phyloP scores from a whole-genome alignment of 148 eudicot species.

The Fagopyrum esculentum region DNA sequence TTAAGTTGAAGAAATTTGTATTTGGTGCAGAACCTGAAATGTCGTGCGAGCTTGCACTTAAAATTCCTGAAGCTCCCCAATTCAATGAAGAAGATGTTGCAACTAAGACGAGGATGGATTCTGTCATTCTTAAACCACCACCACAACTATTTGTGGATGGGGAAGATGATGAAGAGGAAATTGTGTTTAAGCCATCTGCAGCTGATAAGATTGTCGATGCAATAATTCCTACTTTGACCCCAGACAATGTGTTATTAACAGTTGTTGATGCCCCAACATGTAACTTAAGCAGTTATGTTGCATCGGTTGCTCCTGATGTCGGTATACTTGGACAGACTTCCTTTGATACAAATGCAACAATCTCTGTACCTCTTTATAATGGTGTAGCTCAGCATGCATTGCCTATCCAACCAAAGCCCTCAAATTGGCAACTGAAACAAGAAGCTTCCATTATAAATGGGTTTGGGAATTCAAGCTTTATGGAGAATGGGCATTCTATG shows the following conservation, averaged over 20 bases:
- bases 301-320: slow-evolving; percentile 20
- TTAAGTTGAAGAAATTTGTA: slow-evolving; percentile 45
- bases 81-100: slow-evolving; percentile 17
- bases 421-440: slow-evolving; percentile 44
- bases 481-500: slow-evolving; percentile 38
- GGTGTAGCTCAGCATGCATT: slow-evolving; percentile 27
- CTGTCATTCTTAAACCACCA: slow-evolving; percentile 21
- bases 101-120: slow-evolving; percentile 16
- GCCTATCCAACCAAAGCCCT: slow-evolving; percentile 29
- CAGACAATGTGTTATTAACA: slow-evolving; percentile 29
- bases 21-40: slow-evolving; percentile 47
- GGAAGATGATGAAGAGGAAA: slow-evolving; percentile 94
- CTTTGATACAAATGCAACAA: slow-evolving; percentile 20
- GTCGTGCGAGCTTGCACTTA: slow-evolving; percentile 28
- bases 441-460: slow-evolving; percentile 41
- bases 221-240: slow-evolving; percentile 23
- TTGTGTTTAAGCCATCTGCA: slow-evolving; percentile 76
- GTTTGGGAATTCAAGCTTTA: slow-evolving; percentile 38
- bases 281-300: slow-evolving; percentile 25
- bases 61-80: slow-evolving; percentile 21
- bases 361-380: slow-evolving; percentile 21
- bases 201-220: slow-evolving; percentile 46
- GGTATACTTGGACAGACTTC: slow-evolving; percentile 26
- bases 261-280: slow-evolving; percentile 20
- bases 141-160: slow-evolving; percentile 31